Evolutionary conservation across 1,139 yeast genomes (phyloP), one percentile per base, ranked within the genome.

Genomic region (Yamadazyma dushanensis): DNA sequence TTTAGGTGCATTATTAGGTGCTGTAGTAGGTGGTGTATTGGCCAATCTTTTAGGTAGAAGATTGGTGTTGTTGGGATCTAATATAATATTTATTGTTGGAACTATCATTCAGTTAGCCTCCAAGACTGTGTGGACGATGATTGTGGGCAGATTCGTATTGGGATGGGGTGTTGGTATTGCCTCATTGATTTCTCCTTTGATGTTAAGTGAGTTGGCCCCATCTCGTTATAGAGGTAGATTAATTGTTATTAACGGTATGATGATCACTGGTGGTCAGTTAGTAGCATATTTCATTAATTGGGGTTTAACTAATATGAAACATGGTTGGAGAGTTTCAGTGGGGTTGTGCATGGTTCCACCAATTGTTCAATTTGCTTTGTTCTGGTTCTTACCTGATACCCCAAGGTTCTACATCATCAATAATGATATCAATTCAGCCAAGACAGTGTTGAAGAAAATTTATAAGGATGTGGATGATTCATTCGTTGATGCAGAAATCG

Each of bases 91-190:
- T 54, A 68, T 89, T 14, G 68, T 83, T 24, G 98, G 97, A 37
- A 88, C 96, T 16, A 76, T 78, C 31, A 67, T 89, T 45, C 97
- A 90, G 62, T 76, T 90, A 40, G 86, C 81, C 16, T 79, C 97
- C 4, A 76, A 78, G 37, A 70, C 81, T 3, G 83, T 88, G 35
- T 88, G 97, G 95, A 80, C 85, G 29, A 90, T 92, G 97, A 82
- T 87, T 47, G 80, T 66, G 8, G 98, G 97, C 26, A 75, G 97
- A 57, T 83, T 90, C 49, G 69, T 90, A 34, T 85, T 90, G 81
- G 98, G 98, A 16, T 84, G 86, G 64, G 98, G 96, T 48, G 97
- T 90, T 17, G 98, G 98, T 45, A 76, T 87, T 40, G 97, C 97
- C 0, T 87, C 96, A 3, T 70, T 90, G 37, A 82, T 88, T 37